Conservation (phyloP, 768 basidiomycete species). For the Rhizopogon vesiculosus region DNA sequence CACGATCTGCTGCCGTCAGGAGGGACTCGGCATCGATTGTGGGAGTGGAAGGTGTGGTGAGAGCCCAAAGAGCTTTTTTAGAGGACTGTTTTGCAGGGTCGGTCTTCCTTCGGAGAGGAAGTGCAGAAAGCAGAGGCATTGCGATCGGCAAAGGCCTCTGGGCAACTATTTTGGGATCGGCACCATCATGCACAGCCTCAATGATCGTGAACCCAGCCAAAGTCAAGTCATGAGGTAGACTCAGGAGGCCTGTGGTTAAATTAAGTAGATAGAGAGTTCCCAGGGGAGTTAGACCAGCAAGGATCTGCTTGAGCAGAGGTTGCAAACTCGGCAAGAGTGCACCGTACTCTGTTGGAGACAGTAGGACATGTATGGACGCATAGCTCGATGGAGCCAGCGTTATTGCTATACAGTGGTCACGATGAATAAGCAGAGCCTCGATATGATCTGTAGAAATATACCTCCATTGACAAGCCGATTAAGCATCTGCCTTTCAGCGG, state of each 20-base stretch:
- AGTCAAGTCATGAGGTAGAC: slow-evolving; percentile 54
- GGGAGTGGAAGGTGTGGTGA: slow-evolving; percentile 65
- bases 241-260: slow-evolving; percentile 36
- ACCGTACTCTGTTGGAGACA: slow-evolving; percentile 60
- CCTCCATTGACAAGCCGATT: slow-evolving; percentile 82
- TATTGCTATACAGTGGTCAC: slow-evolving; percentile 41
- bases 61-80: slow-evolving; percentile 87
- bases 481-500: slow-evolving; percentile 75
- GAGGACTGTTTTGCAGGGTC: slow-evolving; percentile 57
- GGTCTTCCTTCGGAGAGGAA: slow-evolving; percentile 50
- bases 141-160: slow-evolving; percentile 61
- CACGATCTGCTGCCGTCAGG: slow-evolving; percentile 78
- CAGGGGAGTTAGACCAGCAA: slow-evolving; percentile 54
- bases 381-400: slow-evolving; percentile 50
- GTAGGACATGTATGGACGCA: slow-evolving; percentile 62
- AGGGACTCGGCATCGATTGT: slow-evolving; percentile 80
- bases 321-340: slow-evolving; percentile 47
- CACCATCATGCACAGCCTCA: slow-evolving; percentile 30
- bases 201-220: slow-evolving; percentile 63
- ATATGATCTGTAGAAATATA: slow-evolving; percentile 28
- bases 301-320: slow-evolving; percentile 54
- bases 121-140: slow-evolving; percentile 15
- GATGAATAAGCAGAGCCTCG: not conserved
- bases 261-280: slow-evolving; percentile 69
- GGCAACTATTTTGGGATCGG: slow-evolving; percentile 48